Conservation (phyloP, 768 basidiomycete species). For the Mycena pura region DNA sequence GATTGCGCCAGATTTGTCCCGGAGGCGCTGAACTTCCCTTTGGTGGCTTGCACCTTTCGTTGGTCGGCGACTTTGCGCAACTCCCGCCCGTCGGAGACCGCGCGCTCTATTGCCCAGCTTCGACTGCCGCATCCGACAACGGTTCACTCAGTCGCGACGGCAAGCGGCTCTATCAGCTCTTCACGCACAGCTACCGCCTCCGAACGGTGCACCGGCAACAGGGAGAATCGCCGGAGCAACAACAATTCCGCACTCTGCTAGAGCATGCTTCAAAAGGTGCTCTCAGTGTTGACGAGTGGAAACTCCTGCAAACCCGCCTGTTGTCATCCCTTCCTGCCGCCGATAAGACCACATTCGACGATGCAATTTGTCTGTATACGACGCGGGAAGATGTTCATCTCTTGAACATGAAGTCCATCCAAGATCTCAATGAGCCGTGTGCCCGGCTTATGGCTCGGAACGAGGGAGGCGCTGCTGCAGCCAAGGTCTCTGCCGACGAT, state of each 20-base stretch:
- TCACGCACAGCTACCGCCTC: conserved; percentile 7
- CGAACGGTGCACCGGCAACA: conserved; percentile 9
- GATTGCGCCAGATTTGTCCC: conserved; percentile 12
- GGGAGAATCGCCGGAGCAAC: conserved; percentile 9
- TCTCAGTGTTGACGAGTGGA: conserved; percentile 9
- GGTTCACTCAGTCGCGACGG: neutral
- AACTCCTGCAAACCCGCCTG: neutral
- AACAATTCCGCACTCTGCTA: neutral
- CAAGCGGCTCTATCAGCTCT: conserved; percentile 12
- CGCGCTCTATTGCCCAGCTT: conserved; percentile 6
- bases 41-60: conserved; percentile 9
- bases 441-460: conserved; percentile 15
- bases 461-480: conserved; percentile 8
- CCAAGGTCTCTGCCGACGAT: neutral
- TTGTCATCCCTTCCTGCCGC: neutral
- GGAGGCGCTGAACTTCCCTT: neutral
- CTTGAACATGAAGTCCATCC: conserved; percentile 2
- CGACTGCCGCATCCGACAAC: no score
- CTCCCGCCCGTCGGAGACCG: conserved; percentile 20
- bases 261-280: conserved; percentile 12
- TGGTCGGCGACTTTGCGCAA: conserved; percentile 23
- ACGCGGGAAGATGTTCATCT: conserved; percentile 12
- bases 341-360: neutral
- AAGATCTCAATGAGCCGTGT: conserved; percentile 9
- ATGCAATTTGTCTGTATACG: conserved; percentile 14